Percentiles rank a stretch among this genome's conserved stretches.
Conservation (phyloP, 2,329 filamentous ascomycete genomes). For the Eurotiales sp. region DNA sequence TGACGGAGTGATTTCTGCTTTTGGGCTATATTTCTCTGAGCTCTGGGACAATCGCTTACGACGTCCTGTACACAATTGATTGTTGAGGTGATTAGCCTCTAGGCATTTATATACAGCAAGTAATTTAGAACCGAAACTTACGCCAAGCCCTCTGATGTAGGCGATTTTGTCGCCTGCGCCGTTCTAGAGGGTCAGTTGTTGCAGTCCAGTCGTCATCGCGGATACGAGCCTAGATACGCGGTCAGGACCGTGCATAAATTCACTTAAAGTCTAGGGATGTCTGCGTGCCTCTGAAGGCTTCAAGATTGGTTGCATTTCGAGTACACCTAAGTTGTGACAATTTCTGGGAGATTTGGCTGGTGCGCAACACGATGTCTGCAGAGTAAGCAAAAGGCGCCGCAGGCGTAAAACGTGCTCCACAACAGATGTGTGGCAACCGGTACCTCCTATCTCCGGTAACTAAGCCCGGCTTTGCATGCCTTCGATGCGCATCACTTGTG, state of each 20-base stretch:
- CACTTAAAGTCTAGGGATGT: background rate
- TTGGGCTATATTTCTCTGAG: background rate
- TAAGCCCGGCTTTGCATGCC: background rate
- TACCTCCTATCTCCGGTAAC: background rate
- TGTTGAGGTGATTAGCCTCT: background rate
- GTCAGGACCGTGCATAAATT: background rate
- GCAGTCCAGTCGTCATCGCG: constrained; percentile 17
- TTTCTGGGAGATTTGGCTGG: too few relatives aligned
- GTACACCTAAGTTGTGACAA: too few relatives aligned
- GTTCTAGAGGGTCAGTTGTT: constrained; percentile 16
- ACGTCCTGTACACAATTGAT: background rate
- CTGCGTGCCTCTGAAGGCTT: background rate
- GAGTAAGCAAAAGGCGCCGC: background rate
- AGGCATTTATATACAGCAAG: background rate
- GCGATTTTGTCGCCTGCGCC: constrained; percentile 20
- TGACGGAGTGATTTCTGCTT: background rate
- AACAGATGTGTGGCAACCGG: background rate
- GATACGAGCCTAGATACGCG: background rate
- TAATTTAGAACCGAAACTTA: constrained; percentile 11
- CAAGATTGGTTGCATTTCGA: background rate
- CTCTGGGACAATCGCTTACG: background rate
- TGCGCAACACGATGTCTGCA: too few relatives aligned
- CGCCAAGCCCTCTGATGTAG: constrained; percentile 21
- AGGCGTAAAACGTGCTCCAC: background rate
- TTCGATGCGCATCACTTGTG: too few relatives aligned